Evolutionary conservation across 495 filamentous ascomycete species (phyloP), one percentile per base, ranked within the genome.

Genomic region (Neurospora sp.): DNA sequence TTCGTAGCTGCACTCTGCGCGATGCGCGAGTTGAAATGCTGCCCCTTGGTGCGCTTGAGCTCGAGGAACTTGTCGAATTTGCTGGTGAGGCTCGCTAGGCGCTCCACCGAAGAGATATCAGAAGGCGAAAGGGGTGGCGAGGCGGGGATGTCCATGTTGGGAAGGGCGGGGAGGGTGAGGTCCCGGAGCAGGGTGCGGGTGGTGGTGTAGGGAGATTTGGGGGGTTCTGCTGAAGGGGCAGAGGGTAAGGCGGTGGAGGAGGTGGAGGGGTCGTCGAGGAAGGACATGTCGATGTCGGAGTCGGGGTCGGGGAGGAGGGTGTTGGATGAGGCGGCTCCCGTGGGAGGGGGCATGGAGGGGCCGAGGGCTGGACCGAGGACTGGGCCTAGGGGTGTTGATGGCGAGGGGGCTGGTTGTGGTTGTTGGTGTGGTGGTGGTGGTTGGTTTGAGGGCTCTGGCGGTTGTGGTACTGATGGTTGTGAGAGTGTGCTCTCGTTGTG

Each of bases 11-110:
- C 83, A 3, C 91, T 92, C 48, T 83, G 84, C 27, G 91, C 88
- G 1, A 98, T 84, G 70, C 93, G 91, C 73, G 90, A 85, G 80
- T 99, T 98, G 85, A 99, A 98, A 82, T 99, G 96, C 40, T 93
- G 84, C 3, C 92, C 93, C 75, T 93, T 89, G 70, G 89, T 90
- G 59, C 79, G 78, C 82, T 98, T 99, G 61, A 98, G 85, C 35
- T 88, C 85, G 2, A 97, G 88, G 80, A 99, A 98, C 77, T 91
- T 91, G 70, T 88, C 85, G 75, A 97, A 92, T 75, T 97, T 97
- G 69, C 86, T 85, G 70, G 89, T 92, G 2, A 89, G 85, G 14
- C 78, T 80, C 5, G 53, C 27, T 8, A 66, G 53, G 1, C 27
- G 53, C 18, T 66, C 53, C 6, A 18, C 27, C 14, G 53, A 66